Evolutionary conservation across 257 asterid genomes (phyloP).

Genomic region (Penstemon davidsonii): DNA sequence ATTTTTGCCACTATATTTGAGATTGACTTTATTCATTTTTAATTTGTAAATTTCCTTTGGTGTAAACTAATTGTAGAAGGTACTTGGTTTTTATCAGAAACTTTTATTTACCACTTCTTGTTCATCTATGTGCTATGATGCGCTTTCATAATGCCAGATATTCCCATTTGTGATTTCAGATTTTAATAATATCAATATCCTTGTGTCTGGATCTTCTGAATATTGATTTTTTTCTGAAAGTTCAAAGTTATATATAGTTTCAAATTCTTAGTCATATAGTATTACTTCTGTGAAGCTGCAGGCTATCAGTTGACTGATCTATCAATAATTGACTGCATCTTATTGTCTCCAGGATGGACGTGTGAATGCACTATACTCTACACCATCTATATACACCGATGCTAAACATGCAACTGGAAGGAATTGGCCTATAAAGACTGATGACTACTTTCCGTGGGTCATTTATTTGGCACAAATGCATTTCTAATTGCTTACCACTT

Average conservation of each 20-base stretch:
- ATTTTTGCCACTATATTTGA: no score
- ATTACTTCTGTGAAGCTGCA: background rate
- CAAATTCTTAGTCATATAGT: background rate
- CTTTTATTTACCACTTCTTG: background rate
- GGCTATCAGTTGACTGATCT: background rate
- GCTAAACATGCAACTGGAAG: conserved; percentile 42
- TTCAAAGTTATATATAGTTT: background rate
- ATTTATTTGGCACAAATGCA: conserved; percentile 1
- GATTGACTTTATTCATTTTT: background rate
- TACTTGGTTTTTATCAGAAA: conserved; percentile 1
- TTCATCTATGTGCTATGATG: background rate
- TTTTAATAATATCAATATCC: background rate
- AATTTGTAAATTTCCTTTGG: background rate
- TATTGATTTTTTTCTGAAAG: background rate
- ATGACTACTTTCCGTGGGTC: conserved; percentile 56
- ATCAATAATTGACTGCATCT: conserved; percentile 17
- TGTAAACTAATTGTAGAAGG: background rate
- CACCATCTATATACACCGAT: conserved; percentile 53
- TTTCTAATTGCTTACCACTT: background rate
- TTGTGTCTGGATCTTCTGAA: background rate
- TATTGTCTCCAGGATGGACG: conserved; percentile 49
- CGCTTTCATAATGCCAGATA: background rate
- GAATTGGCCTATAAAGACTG: conserved; percentile 50
- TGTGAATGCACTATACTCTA: conserved; percentile 51
- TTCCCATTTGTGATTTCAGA: background rate